These are phyloP conservation scores for Backusella tarrabulga DNA, from an alignment of 192 early-diverging fungal genomes.

Conservation along the genomic window DNA sequence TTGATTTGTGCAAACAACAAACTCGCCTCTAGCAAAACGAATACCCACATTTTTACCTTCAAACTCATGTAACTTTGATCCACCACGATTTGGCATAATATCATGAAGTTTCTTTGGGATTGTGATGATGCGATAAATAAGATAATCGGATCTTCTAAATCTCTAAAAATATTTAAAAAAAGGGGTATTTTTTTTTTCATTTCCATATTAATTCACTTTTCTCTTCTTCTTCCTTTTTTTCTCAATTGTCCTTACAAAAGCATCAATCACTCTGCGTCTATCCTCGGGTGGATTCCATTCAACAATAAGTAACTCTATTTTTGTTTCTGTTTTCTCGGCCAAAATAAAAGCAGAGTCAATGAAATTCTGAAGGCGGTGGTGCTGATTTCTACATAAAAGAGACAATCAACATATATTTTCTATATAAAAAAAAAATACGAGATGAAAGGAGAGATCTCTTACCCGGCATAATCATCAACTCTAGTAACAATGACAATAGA, in stretches of 20 bases:
- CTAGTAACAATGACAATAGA: slow-evolving; percentile 40
- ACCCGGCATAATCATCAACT: slow-evolving; percentile 39
- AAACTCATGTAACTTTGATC: slow-evolving; percentile 36
- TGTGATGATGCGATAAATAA: slow-evolving; percentile 34
- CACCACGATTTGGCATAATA: slow-evolving; percentile 32
- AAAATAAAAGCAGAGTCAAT: slow-evolving; percentile 33
- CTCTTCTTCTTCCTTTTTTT: not conserved
- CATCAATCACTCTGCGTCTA: slow-evolving; percentile 29
- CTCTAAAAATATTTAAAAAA: slow-evolving; percentile 18
- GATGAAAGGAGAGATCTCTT: not conserved
- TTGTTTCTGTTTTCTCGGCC: slow-evolving; percentile 28
- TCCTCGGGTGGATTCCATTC: slow-evolving; percentile 39
- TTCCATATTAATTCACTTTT: not conserved
- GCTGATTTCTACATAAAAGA: slow-evolving; percentile 23
- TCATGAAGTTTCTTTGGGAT: slow-evolving; percentile 31
- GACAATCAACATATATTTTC: not conserved
- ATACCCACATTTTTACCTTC: slow-evolving; percentile 41
- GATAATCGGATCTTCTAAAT: slow-evolving; percentile 28
- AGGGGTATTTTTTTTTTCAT: not conserved
- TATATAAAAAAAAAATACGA: not conserved
- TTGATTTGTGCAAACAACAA: slow-evolving; percentile 40
- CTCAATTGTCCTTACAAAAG: slow-evolving; percentile 20
- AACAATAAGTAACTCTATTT: slow-evolving; percentile 35
- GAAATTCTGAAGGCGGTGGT: slow-evolving; percentile 37
- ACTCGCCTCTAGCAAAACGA: slow-evolving; percentile 38